Percentiles rank a stretch among this genome's conserved stretches.
These are phyloP conservation scores for Podila clonocystis DNA, from an alignment of 192 early-diverging fungal genomes.

Conservation along the genomic window DNA sequence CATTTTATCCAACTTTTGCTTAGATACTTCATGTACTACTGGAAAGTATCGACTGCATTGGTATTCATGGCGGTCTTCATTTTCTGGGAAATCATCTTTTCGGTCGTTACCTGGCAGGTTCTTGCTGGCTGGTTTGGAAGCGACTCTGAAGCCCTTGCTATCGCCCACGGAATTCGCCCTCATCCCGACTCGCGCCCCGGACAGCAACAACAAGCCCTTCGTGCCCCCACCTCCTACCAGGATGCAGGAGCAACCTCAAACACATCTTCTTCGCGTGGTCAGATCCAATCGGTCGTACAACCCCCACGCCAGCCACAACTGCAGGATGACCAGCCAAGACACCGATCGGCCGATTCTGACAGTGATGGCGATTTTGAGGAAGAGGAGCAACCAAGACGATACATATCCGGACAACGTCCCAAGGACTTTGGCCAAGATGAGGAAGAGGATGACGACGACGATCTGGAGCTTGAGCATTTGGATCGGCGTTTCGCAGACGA, in stretches of 20 bases:
- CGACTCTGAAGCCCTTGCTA: constrained; percentile 39
- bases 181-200: not conserved
- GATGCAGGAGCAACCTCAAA: not conserved
- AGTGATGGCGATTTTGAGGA: constrained; percentile 34
- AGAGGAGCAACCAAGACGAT: constrained; percentile 5
- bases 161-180: constrained; percentile 29
- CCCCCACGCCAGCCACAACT: constrained; percentile 40
- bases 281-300: not conserved
- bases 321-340: constrained; percentile 10
- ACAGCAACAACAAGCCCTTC: constrained; percentile 12
- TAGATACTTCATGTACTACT: constrained; percentile 67
- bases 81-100: constrained; percentile 59
- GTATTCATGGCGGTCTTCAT: constrained; percentile 56
- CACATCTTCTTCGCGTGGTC: not conserved
- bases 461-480: constrained; percentile 3
- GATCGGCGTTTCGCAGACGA: not conserved
- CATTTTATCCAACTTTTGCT: too few species aligned
- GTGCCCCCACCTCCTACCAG: constrained; percentile 16
- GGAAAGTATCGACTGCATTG: constrained; percentile 54
- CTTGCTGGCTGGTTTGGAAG: constrained; percentile 51
- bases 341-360: constrained; percentile 8
- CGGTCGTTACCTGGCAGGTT: constrained; percentile 58
- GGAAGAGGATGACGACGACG: constrained; percentile 27
- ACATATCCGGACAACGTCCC: not conserved
- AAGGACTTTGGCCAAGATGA: constrained; percentile 25